Base-by-base conservation (phyloP, 2,329 filamentous ascomycete species). In the Trichoderma aggressivum region DNA sequence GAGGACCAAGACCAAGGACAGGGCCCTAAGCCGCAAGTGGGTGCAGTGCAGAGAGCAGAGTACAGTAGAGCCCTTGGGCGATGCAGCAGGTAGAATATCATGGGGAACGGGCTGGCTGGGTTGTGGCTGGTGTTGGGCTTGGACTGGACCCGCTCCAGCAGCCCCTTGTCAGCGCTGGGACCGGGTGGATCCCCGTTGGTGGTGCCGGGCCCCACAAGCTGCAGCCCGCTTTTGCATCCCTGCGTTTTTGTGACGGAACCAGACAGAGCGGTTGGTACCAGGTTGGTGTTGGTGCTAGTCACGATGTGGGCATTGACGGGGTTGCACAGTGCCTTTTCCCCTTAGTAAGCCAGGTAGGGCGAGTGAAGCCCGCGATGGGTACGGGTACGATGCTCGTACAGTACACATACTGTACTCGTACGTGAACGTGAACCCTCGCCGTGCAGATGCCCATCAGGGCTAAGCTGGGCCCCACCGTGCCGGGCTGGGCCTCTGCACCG, bases 401-500 rank as follows among this genome's bases (percentile, higher is more conserved):
- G n/a, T n/a, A n/a, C n/a, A n/a, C n/a, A n/a, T n/a, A n/a, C n/a
- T n/a, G n/a, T n/a, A n/a, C n/a, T n/a, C n/a, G n/a, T n/a, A n/a
- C n/a, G n/a, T n/a, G n/a, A n/a, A n/a, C n/a, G 43, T 50, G 43
- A 47, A 34, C 65, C 7, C 28, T 50, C 36, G 59, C 28, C 55
- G 65, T n/a, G 21, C 55, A 55, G 47, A 65, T 39, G 56, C 36
- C 47, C 62, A 64, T 64, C 43, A 64, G 28, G 47, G 47, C 62
- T 64, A 64, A 36, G 62, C 43, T 53, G 62, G 16, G 36, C 63
- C 28, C 65, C 65, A 60, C 65, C 28, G 65, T 60, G 65, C 65
- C 65, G 65, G 65, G 65, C 65, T 68, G 55, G 65, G 65, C 65
- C 55, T 60, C 53, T 68, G 65, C 65, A 68, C 65, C 50, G 30